Percentiles rank a stretch among this genome's conserved stretches.
Conservation (phyloP, 2,329 filamentous ascomycete species). For the Phaeosphaeria sp. region DNA sequence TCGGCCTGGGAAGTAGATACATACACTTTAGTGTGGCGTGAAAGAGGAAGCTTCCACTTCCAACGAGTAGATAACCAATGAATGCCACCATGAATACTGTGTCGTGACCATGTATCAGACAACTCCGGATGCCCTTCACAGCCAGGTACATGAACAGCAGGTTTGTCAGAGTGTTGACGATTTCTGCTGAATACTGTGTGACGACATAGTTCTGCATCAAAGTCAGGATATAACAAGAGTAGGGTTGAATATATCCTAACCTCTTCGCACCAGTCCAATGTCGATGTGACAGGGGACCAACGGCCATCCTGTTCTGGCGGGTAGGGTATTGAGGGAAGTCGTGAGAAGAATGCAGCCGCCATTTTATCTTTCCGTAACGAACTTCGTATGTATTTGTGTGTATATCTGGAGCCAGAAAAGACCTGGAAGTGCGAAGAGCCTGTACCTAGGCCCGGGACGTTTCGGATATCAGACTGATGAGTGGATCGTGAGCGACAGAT, state of each 20-base stretch:
- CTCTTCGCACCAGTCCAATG: slow-evolving; percentile 83
- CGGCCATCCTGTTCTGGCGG: slow-evolving; percentile 62
- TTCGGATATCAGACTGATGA: slow-evolving; percentile 10
- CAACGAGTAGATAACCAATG: slow-evolving; percentile 66
- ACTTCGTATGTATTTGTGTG: neutral
- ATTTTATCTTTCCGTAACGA: neutral
- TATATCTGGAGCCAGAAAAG: neutral
- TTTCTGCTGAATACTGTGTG: slow-evolving; percentile 76
- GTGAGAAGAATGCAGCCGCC: slow-evolving; percentile 38
- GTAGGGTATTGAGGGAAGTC: slow-evolving; percentile 55
- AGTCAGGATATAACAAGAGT: slow-evolving; percentile 6
- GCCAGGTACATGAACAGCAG: slow-evolving; percentile 81
- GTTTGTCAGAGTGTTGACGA: slow-evolving; percentile 83
- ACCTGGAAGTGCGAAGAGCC: neutral
- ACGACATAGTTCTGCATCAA: slow-evolving; percentile 71
- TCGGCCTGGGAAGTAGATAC: slow-evolving; percentile 19
- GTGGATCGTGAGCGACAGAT: slow-evolving; percentile 11
- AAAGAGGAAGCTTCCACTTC: slow-evolving; percentile 67
- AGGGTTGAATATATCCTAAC: slow-evolving; percentile 49
- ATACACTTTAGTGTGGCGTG: slow-evolving; percentile 69
- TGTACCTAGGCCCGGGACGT: neutral
- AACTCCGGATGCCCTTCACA: slow-evolving; percentile 75
- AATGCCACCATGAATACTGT: slow-evolving; percentile 74
- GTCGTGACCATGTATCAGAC: slow-evolving; percentile 74
- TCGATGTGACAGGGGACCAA: slow-evolving; percentile 75